Base-by-base conservation (phyloP, 2,329 filamentous ascomycete species). In the Nemania serpens region DNA sequence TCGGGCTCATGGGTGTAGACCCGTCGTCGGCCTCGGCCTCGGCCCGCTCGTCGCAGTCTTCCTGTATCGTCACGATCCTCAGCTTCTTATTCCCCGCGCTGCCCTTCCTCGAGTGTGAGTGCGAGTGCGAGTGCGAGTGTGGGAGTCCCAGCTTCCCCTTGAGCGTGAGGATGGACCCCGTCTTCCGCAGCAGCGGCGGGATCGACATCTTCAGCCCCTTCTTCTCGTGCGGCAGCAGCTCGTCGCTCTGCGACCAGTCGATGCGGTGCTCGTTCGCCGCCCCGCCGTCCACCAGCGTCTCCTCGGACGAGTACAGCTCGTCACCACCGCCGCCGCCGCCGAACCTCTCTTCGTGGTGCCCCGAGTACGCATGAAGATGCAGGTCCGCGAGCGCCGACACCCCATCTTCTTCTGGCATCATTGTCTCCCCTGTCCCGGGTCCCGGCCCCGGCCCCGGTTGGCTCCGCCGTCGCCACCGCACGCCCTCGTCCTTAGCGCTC, bases 191-290 rank as follows among this genome's bases (percentile, higher is more conserved):
- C 64, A 76, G 57, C 57, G 75, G 70, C 4, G 69, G 62, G 55
- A 54, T 48, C 66, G 42, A 61, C 54, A 55, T 47, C 65, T 42
- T 49, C 41, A 55, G 36, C 45, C 52, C 17, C 51, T 15, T 20
- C 42, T 54, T 61, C 43, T 61, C 55, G 46, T 48, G 46, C 41
- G 66, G 54, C 59, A 64, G 66, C 63, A 67, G 51, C 71, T 86
- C 82, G 63, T 86, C 84, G 66, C 78, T 81, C 69, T 87, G 84
- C 33, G 82, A 82, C 85, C 85, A 88, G 70, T 87, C 84, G 57
- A 82, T 80, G 34, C 79, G 63, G 66, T 78, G 76, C 56, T 78
- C 74, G 33, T 76, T 63, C 13, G 68, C 68, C 46, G 62, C 62
- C 4, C 60, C 62, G 18, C 68, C 59, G 11, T 71, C 61, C 7